Conservation (phyloP, 2,329 filamentous ascomycete genomes). For the Verticillium nonalfalfae region DNA sequence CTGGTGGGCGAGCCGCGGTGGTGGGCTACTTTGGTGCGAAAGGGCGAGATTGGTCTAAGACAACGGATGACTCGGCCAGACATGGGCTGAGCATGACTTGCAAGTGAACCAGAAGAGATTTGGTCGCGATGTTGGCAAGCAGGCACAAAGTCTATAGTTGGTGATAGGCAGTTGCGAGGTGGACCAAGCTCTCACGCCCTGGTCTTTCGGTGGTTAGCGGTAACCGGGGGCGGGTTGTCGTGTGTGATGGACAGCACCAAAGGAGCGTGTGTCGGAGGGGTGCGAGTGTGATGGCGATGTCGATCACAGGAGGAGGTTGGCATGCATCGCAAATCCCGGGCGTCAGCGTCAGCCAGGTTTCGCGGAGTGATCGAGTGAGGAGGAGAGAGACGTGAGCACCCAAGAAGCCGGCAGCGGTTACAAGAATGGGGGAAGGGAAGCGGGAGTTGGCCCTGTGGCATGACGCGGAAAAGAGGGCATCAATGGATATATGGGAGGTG, state of each 20-base stretch:
- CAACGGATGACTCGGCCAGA: background rate
- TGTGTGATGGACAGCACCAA: background rate
- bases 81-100: background rate
- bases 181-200: background rate
- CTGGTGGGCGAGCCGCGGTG: background rate
- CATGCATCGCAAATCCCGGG: background rate
- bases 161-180: background rate
- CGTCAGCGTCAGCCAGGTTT: background rate
- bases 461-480: background rate
- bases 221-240: background rate
- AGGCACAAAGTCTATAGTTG: background rate
- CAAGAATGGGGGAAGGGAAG: background rate
- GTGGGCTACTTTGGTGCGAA: background rate
- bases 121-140: background rate
- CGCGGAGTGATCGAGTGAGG: background rate
- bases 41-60: background rate
- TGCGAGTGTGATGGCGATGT: background rate
- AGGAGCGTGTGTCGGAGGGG: background rate
- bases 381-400: background rate
- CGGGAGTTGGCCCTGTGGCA: background rate
- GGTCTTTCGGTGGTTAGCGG: background rate
- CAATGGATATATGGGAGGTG: background rate
- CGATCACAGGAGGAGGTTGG: background rate
- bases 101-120: background rate
- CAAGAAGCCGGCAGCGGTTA: background rate